Evolutionary conservation across 768 basidiomycete genomes (phyloP), one percentile per base, ranked within the genome.

Genomic region (Macrolepiota fuliginosa): DNA sequence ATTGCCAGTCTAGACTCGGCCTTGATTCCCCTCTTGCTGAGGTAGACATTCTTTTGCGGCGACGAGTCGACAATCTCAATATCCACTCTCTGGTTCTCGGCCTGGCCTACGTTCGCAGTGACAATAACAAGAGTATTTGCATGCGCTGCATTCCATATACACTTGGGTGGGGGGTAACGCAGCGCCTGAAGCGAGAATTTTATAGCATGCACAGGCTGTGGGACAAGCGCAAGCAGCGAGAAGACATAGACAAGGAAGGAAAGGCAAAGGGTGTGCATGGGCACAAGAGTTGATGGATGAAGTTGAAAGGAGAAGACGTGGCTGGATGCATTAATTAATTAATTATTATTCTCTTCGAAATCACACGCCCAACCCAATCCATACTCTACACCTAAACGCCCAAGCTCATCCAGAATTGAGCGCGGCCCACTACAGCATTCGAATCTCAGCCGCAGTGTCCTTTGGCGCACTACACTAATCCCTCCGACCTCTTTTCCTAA

Each of bases 91-190:
- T 96, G 95, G 67, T 83, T 80, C 0, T 75, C 74, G 0, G 90
- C 91, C 0, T 88, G 82, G 0, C 88, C 88, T 32, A 96, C 89
- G 70, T 97, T 96, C 47, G 96, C 95, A 0, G 96, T 98, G 66
- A 97, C 94, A 68, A 99, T 93, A 71, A 98, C 93, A 37, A 98
- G 89, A 5, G 92, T 84, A 68, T 94, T 88, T 5, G 82, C 76
- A 69, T 95, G 91, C 9, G 89, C 96, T 24, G 90, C 79, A 72
- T 99, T 97, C 97, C 97, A 99, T 60, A 98, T 89, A 75, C 96
- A 98, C 75, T 94, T 95, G 65, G 83, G 69, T 27, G 80, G 76
- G 0, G 96, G 95, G 66, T 89, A 84, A 63, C 86, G 85, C 64
- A 81, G 82, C 0, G 94, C 87, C 35, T 76, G 83, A 24, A 97